Base-by-base conservation (phyloP, 2,329 filamentous ascomycete species). In the Colletotrichum sansevieriae region DNA sequence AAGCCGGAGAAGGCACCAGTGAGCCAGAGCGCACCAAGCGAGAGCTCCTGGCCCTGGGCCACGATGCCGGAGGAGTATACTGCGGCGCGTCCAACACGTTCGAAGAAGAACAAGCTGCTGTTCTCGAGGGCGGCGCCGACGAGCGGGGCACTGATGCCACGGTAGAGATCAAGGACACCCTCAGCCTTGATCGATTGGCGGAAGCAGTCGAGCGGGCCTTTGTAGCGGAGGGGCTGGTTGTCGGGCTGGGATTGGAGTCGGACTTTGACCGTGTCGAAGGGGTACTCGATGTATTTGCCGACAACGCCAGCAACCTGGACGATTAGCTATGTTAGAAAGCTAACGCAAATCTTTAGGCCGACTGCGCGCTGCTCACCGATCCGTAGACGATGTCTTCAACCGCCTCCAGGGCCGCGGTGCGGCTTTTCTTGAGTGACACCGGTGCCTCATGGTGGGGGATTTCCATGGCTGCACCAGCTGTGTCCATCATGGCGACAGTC, bases 231-330 rank as follows among this genome's bases (percentile, higher is more conserved):
- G 15, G 94, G 94, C 2, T 94, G 85, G 74, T 91, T 89, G 78
- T 95, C 92, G 39, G 94, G 93, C 79, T 98, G 95, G n/a, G 95
- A 96, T 79, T 99, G 96, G 11, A 99, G 88, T 46, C 96, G 92
- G 69, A 99, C 96, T 82, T 99, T 99, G 79, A 99, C 91, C 0
- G 96, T 99, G 81, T 99, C 96, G 81, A 99, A 99, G 25, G 96
- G 96, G 78, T 98, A 99, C 79, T 99, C 96, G 77, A 99, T 95
- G 79, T 95, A 93, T 83, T 98, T 99, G 71, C 95, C 95, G 41
- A 93, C 90, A 68, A 97, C 89, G 70, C 96, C 96, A 63, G 95
- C 95, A 68, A 88, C 80, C 92, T 94, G 72, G 47, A 33, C 52
- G 20, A n/a, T 43, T 11, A n/a, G 12, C 29, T 71, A 59, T 64